Evolutionary conservation across 208 protist species (phyloP), one percentile per base, ranked within the genome.

Genomic region (Leishmania arabica): DNA sequence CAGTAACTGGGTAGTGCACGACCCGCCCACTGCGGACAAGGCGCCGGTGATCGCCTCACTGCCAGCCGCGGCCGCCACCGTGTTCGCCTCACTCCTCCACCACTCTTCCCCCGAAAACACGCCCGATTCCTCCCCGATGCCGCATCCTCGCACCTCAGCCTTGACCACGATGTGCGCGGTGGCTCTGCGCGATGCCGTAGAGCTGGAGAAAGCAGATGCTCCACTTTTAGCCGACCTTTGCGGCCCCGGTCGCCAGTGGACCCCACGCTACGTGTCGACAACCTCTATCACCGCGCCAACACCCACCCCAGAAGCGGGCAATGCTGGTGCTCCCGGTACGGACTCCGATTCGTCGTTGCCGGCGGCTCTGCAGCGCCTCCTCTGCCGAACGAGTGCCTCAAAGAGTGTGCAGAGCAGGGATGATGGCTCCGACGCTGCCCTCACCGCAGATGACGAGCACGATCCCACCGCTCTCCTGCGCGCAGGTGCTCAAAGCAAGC

Each of bases 1-100:
- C 40, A 79, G 82, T 37, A 78, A 75, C 42, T 81, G 82, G 82
- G 72, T 78, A 51, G 72, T 54, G 53, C 77, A 73, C 6, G 82
- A 68, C 2, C 34, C 53, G 24, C 27, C 64, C 2, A 60, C 6
- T 6, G 27, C 40, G 1, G 82, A 68, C 31, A 74, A 58, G 17
- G 49, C 65, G 1, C 31, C 71, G 1, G 53, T 69, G 2, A 37
- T 75, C 17, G 54, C 34, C 13, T 68, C 79, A 27, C 58, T 31
- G 21, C n/a, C 68, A n/a, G 68, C 68, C 2, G 51, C 17, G 3
- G 65, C 47, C n/a, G 49, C 34, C 69, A 71, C 64, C 47, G 8
- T 15, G 45, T 13, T 31, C 65, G n/a, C 40, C 21, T 74, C 69
- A 56, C 8, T 17, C 27, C 47, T 56, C 27, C 47, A 75, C 45